Base-by-base conservation (phyloP, 2,329 filamentous ascomycete genomes). In the Thyridium curvatum region DNA sequence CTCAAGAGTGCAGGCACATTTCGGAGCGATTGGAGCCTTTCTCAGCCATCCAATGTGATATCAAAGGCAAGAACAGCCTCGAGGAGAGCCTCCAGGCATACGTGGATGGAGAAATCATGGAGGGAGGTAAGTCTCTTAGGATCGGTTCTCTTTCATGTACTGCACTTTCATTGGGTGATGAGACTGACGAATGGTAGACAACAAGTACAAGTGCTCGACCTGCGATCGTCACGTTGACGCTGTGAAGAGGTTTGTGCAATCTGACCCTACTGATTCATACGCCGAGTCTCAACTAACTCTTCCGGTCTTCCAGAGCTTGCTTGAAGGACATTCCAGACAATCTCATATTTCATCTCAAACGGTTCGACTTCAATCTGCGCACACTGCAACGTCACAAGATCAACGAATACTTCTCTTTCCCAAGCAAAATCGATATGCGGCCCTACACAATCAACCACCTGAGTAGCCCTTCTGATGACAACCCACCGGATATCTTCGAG, bases 191-290 rank as follows among this genome's bases (percentile, higher is more conserved):
- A 14, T 34, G 41, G 32, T 48, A 83, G 89, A 95, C 52, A 97
- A 98, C 68, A 96, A 95, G 64, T 98, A 97, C 69, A 94, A 94
- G 48, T 98, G 93, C 63, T 90, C 89, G 21, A 84, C 79, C 4
- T 98, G 93, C 57, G 86, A 88, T 45, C 78, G 79, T 10, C 85
- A 93, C 51, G 93, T 98, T 13, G 85, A 96, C 60, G 93, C 93
- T 15, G 87, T 97, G 48, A 96, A 95, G 61, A 78, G 84, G 79
- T 82, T 61, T 30, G 6, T 32, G 37, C 41, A 21, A 32, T 26
- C 10, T 26, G 6, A 26, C 21, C 10, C 10, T 26, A 26, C 21
- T 26, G 21, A 10, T n/a, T n/a, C n/a, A n/a, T n/a, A n/a, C n/a
- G n/a, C n/a, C n/a, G n/a, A n/a, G n/a, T n/a, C n/a, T n/a, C n/a